phyloP scores from a whole-genome alignment of 225 moss, liverwort and hornwort genomes.

The Neckera pumila region DNA sequence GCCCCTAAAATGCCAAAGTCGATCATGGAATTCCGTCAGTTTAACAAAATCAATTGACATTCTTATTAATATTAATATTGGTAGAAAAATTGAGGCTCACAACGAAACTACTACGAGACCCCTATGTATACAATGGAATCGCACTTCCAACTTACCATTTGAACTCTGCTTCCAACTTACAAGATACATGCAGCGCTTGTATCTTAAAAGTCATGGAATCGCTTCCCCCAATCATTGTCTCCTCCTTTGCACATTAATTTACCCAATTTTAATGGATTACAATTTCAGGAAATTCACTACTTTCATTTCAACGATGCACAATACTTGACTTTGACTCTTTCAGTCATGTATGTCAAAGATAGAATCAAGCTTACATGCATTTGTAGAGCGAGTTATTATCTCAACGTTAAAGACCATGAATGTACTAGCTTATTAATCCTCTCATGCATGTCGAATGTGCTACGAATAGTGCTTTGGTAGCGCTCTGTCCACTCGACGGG shows the following conservation, averaged over 20 bases:
- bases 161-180: not conserved
- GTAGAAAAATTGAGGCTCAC: not conserved
- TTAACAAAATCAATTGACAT: not conserved
- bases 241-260: not conserved
- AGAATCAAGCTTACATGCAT: not conserved
- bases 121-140: not conserved
- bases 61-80: not conserved
- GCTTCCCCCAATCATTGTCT: not conserved
- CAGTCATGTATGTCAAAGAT: not conserved
- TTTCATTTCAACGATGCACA: not conserved
- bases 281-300: not conserved
- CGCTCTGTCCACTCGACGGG: not conserved
- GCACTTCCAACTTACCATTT: not conserved
- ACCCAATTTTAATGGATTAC: not conserved
- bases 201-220: not conserved
- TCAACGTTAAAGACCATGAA: not conserved
- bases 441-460: not conserved
- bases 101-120: not conserved
- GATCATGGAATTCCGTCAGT: not conserved
- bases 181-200: not conserved
- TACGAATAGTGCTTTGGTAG: not conserved
- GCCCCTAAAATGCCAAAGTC: not conserved
- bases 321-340: not conserved
- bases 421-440: not conserved
- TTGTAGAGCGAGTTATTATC: not conserved